Conservation (phyloP, 768 basidiomycete genomes). For the Daedaleopsis sinensis region DNA sequence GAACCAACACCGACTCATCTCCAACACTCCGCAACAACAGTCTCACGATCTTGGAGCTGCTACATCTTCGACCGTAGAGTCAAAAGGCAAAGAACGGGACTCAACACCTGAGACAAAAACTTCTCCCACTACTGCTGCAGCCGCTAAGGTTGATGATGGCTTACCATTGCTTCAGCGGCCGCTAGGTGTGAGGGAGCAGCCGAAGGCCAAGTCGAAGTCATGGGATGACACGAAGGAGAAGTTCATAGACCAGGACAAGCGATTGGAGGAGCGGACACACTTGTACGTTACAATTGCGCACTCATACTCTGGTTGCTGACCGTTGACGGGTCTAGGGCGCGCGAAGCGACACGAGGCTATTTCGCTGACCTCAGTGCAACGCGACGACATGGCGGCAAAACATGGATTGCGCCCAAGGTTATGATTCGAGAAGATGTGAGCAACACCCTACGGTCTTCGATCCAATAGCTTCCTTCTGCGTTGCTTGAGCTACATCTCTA, state of each 20-base stretch:
- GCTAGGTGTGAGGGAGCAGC: conserved; percentile 74
- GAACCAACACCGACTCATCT: conserved; percentile 1
- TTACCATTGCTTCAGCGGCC: conserved; percentile 59
- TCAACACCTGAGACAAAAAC: background rate
- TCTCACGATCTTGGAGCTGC: background rate
- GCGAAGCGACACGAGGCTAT: conserved; percentile 78
- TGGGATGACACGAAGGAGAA: conserved; percentile 68
- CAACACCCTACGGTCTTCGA: conserved; percentile 15
- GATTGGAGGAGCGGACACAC: conserved; percentile 71
- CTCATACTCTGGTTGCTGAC: no score
- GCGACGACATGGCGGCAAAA: conserved; percentile 85
- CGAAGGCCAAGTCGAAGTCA: conserved; percentile 59
- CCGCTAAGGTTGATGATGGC: background rate
- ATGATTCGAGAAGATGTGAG: conserved; percentile 90
- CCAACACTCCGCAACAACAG: background rate
- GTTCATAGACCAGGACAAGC: conserved; percentile 69
- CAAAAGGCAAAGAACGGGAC: conserved; percentile 13
- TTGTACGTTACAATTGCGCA: conserved; percentile 35
- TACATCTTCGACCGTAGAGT: background rate
- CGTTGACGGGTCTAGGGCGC: conserved; percentile 42
- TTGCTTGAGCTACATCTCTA: background rate
- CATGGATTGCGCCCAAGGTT: conserved; percentile 89
- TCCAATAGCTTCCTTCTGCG: background rate
- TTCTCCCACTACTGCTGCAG: background rate
- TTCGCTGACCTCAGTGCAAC: conserved; percentile 87